phyloP scores from a whole-genome alignment of 1,284 basidiomycete genomes.

The Albatrellus sp. region DNA sequence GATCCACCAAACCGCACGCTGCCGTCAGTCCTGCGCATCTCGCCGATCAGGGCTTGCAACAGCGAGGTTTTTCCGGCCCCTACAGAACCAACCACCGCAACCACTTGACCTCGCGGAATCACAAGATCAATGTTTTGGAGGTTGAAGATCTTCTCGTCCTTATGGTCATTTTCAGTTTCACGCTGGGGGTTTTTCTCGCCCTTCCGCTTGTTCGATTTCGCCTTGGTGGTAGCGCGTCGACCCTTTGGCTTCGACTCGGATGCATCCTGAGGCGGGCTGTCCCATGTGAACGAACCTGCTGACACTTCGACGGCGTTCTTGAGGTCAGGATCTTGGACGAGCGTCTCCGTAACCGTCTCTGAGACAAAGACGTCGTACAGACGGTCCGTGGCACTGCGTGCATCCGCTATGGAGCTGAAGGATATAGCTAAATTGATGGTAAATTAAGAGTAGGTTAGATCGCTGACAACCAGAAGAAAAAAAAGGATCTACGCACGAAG shows the following conservation, averaged over 20 bases:
- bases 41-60: slow-evolving; percentile 69
- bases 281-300: slow-evolving; percentile 75
- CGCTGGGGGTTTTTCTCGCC: slow-evolving; percentile 9
- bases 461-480: background rate
- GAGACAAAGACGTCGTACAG: slow-evolving; percentile 67
- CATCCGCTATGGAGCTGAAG: slow-evolving; percentile 69
- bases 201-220: slow-evolving; percentile 21
- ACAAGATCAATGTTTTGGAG: slow-evolving; percentile 48
- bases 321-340: slow-evolving; percentile 35
- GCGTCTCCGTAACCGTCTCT: slow-evolving; percentile 53
- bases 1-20: slow-evolving; percentile 49
- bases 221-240: slow-evolving; percentile 11
- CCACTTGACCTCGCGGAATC: slow-evolving; percentile 61
- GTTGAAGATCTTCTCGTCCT: slow-evolving; percentile 35
- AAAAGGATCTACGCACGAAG: slow-evolving; percentile 31
- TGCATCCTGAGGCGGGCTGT: slow-evolving; percentile 38
- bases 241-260: slow-evolving; percentile 24
- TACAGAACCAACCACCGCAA: slow-evolving; percentile 65
- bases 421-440: slow-evolving; percentile 43
- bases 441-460: too few relatives aligned
- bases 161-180: slow-evolving; percentile 12
- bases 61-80: slow-evolving; percentile 62
- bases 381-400: slow-evolving; percentile 61
- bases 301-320: slow-evolving; percentile 53
- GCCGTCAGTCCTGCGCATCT: slow-evolving; percentile 60